phyloP scores from a whole-genome alignment of 768 basidiomycete species.

The Clavaria fumosa region DNA sequence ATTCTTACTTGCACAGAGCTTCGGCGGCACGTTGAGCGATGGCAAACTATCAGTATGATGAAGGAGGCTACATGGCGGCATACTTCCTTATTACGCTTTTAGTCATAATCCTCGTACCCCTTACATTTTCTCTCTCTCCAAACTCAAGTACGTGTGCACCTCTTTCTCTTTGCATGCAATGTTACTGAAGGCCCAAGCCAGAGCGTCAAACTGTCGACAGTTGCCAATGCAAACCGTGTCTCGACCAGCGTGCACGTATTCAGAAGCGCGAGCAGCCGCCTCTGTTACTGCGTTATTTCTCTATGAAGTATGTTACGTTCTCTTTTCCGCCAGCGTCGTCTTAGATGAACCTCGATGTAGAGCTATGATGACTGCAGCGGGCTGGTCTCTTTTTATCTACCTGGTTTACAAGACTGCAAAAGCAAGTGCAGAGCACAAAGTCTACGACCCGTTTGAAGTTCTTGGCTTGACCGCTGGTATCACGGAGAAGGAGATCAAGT shows the following conservation, averaged over 20 bases:
- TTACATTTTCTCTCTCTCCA: conserved; percentile 41
- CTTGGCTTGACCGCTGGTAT: conserved; percentile 57
- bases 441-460: conserved; percentile 94
- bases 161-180: conserved; percentile 1
- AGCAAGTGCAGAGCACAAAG: conserved; percentile 41
- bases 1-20: conserved; percentile 3
- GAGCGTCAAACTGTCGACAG: conserved; percentile 25
- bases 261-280: conserved; percentile 30
- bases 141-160: conserved; percentile 27
- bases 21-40: conserved; percentile 23
- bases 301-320: conserved; percentile 30
- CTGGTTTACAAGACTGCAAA: conserved; percentile 50
- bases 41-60: conserved; percentile 79
- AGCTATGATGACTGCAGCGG: conserved; percentile 40
- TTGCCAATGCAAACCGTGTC: conserved; percentile 50
- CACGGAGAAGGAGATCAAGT: conserved; percentile 86
- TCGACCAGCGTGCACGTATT: conserved; percentile 34
- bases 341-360: conserved; percentile 22
- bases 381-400: conserved; percentile 61
- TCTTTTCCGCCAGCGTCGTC: neutral
- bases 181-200: conserved; percentile 13
- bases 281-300: conserved; percentile 31
- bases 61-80: conserved; percentile 70
- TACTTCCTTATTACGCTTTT: conserved; percentile 90
- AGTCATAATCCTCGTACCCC: conserved; percentile 64